These are phyloP conservation scores for Irpex rosettiformis DNA, from an alignment of 1,284 basidiomycete genomes.

Conservation along the genomic window DNA sequence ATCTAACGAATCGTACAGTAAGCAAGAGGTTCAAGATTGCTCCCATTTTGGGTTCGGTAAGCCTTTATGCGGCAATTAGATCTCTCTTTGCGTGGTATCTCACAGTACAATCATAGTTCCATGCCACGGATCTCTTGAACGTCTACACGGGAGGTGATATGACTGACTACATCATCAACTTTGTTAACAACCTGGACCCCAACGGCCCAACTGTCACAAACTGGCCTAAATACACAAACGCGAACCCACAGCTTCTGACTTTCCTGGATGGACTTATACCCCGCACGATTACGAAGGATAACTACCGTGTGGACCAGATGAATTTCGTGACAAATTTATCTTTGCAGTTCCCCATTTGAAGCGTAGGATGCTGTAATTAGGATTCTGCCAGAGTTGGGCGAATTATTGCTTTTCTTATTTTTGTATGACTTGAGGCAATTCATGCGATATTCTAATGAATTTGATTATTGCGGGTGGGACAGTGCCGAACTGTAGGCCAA, in stretches of 20 bases:
- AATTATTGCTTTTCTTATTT: too few relatives aligned
- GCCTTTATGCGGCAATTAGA: conserved; percentile 3
- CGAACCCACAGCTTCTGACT: conserved; percentile 12
- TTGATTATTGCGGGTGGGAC: too few relatives aligned
- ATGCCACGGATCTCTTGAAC: conserved; percentile 12
- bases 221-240: conserved; percentile 18
- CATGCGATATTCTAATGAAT: too few relatives aligned
- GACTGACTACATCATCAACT: conserved; percentile 16
- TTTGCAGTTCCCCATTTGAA: conserved; percentile 2
- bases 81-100: neutral
- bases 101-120: conserved; percentile 1
- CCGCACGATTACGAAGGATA: conserved; percentile 9
- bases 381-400: too few relatives aligned
- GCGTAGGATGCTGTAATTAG: too few relatives aligned
- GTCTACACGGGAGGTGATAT: conserved; percentile 12
- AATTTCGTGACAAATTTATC: conserved; percentile 8
- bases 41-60: conserved; percentile 21
- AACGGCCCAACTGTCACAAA: conserved; percentile 12
- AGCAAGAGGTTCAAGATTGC: conserved; percentile 18
- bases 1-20: too few relatives aligned
- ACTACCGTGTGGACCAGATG: conserved; percentile 11
- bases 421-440: too few relatives aligned
- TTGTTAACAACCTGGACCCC: conserved; percentile 21
- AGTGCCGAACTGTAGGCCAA: neutral
- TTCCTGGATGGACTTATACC: conserved; percentile 15